Evolutionary conservation across 129 eudicot species (phyloP).

Genomic region (Daucus carota): DH1_v3.0 NC_030388.2:24107001-24107500

Average conservation of each 20-base stretch:
- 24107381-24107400: too few species aligned
- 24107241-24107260: not conserved
- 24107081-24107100: not conserved
- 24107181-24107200: conserved; percentile 22
- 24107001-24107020: too few species aligned
- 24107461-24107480: conserved; percentile 5
- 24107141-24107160: not conserved
- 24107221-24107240: conserved; percentile 11
- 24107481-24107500: not conserved
- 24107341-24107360: not conserved
- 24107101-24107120: not conserved
- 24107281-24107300: conserved; percentile 11
- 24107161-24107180: too few species aligned
- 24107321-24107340: not conserved
- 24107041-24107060: not conserved
- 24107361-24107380: conserved; percentile 7
- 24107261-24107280: not conserved
- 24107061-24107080: too few species aligned
- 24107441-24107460: not conserved
- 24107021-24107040: not conserved
- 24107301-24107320: not conserved
- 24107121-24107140: not conserved
- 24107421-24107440: not conserved
- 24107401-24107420: not conserved
- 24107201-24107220: conserved; percentile 12